Conservation (phyloP, 345 rosid species). For the Jatropha curcas region DNA sequence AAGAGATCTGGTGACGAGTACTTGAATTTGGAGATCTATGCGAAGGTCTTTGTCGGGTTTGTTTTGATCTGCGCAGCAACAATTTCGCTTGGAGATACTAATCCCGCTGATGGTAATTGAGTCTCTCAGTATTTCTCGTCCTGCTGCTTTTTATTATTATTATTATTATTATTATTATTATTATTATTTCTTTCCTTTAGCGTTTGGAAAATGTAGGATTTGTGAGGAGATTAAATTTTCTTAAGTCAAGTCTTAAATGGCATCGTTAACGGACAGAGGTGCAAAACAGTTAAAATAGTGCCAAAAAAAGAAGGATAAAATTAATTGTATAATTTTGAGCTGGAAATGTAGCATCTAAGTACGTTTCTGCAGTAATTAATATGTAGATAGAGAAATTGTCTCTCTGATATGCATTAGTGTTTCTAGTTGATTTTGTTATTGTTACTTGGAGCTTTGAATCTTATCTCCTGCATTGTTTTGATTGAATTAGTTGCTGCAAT, state of each 20-base stretch:
- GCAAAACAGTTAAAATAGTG: background rate
- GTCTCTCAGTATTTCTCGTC: background rate
- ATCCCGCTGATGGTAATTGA: conserved; percentile 73
- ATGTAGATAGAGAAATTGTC: background rate
- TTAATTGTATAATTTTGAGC: background rate
- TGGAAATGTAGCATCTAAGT: background rate
- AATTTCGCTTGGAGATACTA: conserved; percentile 60
- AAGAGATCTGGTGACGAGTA: conserved; percentile 50
- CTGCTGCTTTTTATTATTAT: background rate
- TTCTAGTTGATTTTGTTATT: background rate
- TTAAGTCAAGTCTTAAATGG: background rate
- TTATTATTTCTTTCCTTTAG: background rate
- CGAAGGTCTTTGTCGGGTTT: conserved; percentile 43
- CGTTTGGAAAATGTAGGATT: conserved; percentile 8
- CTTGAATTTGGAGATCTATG: conserved; percentile 49
- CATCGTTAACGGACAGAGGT: background rate
- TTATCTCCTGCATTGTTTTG: conserved; percentile 39
- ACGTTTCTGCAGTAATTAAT: background rate
- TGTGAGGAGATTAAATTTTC: background rate
- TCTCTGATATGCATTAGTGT: background rate
- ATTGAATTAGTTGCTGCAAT: conserved; percentile 78
- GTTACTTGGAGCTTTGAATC: conserved; percentile 16
- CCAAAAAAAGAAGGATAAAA: background rate
- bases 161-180: background rate
- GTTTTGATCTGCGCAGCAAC: conserved; percentile 55